Base-by-base conservation (phyloP, 495 filamentous ascomycete species). In the Annulohypoxylon stygium region DNA sequence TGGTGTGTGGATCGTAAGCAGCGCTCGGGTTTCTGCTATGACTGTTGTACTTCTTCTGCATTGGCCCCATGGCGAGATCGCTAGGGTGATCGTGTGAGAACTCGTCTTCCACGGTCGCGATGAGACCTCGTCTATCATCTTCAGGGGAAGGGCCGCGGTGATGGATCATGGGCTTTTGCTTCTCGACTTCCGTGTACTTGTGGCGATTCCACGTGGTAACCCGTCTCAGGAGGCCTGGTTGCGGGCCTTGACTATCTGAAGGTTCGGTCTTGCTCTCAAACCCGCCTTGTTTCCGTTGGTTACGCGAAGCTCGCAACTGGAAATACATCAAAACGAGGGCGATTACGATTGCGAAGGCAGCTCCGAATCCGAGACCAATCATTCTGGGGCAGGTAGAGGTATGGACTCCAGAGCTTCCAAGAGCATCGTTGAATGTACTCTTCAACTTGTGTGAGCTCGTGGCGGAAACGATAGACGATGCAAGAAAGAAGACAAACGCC, bases 141-240 rank as follows among this genome's bases (percentile, higher is more conserved):
- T 66, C 73, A 7, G 54, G 65, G 11, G 73, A 68, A 20, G 18
- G 14, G 18, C 53, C 47, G 33, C 47, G 69, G 1, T 58, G 69
- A 3, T 61, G 61, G 14, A 61, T 33, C 14, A 75, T 47, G 14
- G 64, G 61, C 18, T 50, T 71, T 39, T 80, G 78, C 51, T 75
- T 74, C 48, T 82, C 80, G 53, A 83, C 61, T 65, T 78, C 78
- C 10, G 76, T 75, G 41, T 84, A 84, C 54, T 76, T 79, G 64
- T 80, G 80, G 3, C 67, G 73, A 9, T 61, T 55, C 65, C 70
- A 75, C n/a, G 72, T 73, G 0, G 72, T 75, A 4, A 79, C 39
- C 4, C 70, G 70, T 20, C 50, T 57, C 20, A 76, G 37, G 33
- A 78, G 60, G 1, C 50, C 61, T n/a, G 4, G 23, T 18, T 58